Conservation (phyloP, 2,329 filamentous ascomycete species). For the Exophiala oligosperma region DNA sequence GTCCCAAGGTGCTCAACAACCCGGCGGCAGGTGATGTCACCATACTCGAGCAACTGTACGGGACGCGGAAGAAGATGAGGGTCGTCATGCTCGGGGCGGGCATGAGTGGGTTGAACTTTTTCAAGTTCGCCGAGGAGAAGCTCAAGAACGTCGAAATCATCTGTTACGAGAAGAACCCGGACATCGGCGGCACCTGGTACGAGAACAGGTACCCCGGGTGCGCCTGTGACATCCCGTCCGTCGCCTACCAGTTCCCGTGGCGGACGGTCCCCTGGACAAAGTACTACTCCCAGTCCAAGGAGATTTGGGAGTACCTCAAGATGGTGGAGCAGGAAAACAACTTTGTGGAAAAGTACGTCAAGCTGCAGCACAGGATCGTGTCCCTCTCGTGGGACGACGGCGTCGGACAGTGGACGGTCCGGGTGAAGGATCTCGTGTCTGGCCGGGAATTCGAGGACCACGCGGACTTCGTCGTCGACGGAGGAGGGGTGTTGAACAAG, state of each 20-base stretch:
- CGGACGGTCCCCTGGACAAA: constrained; percentile 33
- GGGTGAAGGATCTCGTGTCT: constrained; percentile 24
- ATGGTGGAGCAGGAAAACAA: constrained; percentile 28
- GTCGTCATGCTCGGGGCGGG: constrained; percentile 24
- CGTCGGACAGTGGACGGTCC: constrained; percentile 31
- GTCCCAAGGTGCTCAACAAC: constrained; percentile 13
- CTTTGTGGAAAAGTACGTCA: constrained; percentile 31
- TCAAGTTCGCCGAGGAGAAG: constrained; percentile 11
- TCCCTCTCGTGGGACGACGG: constrained; percentile 34
- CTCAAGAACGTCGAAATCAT: constrained; percentile 23
- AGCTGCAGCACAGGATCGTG: constrained; percentile 30
- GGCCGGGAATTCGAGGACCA: constrained; percentile 28
- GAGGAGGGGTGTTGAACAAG: constrained; percentile 30
- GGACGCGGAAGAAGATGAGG: constrained; percentile 22
- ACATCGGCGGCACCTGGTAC: constrained; percentile 38
- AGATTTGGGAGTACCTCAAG: constrained; percentile 35
- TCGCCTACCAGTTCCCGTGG: constrained; percentile 38
- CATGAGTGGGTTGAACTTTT: constrained; percentile 14
- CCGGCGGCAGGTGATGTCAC: constrained; percentile 11
- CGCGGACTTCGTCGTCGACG: constrained; percentile 32
- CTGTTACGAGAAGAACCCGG: constrained; percentile 35
- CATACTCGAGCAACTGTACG: constrained; percentile 21
- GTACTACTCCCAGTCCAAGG: constrained; percentile 30
- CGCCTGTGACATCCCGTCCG: constrained; percentile 35
- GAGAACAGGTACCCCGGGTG: constrained; percentile 38